These are phyloP conservation scores for Talaromyces sp. DNA, from an alignment of 2,329 filamentous ascomycete species.

Conservation along the genomic window DNA sequence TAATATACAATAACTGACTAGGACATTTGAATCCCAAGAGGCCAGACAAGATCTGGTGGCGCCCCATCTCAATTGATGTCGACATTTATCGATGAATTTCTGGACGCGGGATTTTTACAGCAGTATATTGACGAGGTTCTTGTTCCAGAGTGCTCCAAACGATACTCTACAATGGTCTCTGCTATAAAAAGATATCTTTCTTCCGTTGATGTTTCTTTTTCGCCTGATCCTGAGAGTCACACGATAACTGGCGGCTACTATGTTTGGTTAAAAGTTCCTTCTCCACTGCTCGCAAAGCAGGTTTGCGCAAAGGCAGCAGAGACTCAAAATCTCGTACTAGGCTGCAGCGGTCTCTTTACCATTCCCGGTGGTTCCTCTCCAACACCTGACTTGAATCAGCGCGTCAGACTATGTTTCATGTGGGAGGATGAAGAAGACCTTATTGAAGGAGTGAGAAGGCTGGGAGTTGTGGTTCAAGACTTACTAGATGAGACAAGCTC, in stretches of 20 bases:
- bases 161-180: not conserved
- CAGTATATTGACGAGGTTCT: constrained; percentile 47
- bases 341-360: too few relatives aligned
- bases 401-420: too few relatives aligned
- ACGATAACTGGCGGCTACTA: not conserved
- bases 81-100: constrained; percentile 56
- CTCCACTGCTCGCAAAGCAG: not conserved
- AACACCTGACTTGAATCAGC: too few relatives aligned
- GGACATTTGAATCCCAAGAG: constrained; percentile 15
- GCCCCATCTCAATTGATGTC: constrained; percentile 60
- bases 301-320: not conserved
- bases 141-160: not conserved
- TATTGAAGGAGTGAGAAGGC: too few relatives aligned
- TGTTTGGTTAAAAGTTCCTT: not conserved
- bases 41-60: constrained; percentile 53
- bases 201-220: not conserved
- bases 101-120: constrained; percentile 54
- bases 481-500: too few relatives aligned
- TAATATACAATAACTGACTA: constrained; percentile 5
- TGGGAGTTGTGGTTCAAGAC: too few relatives aligned
- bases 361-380: too few relatives aligned
- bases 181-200: not conserved
- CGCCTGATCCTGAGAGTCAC: not conserved
- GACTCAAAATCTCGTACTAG: too few relatives aligned
- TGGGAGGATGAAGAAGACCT: too few relatives aligned